Evolutionary conservation across 116 monocot species (phyloP).

Genomic region (Trichopus zeylanicus): DNA sequence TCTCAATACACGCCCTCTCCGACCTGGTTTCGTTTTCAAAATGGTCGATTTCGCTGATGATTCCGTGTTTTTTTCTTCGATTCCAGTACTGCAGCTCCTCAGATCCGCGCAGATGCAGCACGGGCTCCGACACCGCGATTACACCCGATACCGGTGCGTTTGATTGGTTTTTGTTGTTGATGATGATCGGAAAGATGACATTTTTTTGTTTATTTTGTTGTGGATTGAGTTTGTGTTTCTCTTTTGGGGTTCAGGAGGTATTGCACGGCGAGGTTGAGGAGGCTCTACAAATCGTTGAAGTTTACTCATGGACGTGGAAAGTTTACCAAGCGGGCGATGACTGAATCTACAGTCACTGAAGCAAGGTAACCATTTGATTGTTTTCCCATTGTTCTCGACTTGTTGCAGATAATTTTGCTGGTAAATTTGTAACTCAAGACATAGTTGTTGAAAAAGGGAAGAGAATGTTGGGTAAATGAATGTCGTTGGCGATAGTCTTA

Average conservation of each 20-base stretch:
- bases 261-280: slow-evolving; percentile 85
- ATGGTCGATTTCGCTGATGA: background rate
- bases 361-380: slow-evolving; percentile 44
- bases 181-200: background rate
- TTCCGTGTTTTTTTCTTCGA: background rate
- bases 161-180: background rate
- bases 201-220: background rate
- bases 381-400: background rate
- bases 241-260: slow-evolving; percentile 56
- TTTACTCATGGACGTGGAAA: slow-evolving; percentile 96
- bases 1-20: background rate
- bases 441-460: too few species aligned
- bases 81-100: slow-evolving; percentile 57
- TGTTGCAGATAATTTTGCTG: too few species aligned
- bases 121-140: slow-evolving; percentile 59
- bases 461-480: too few species aligned
- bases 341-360: slow-evolving; percentile 76
- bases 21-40: background rate
- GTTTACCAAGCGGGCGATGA: slow-evolving; percentile 53
- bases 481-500: too few species aligned
- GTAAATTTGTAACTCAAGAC: too few species aligned
- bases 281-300: slow-evolving; percentile 93
- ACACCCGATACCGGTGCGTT: slow-evolving; percentile 61
- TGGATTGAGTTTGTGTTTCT: background rate
- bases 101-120: slow-evolving; percentile 81